Percentiles rank a stretch among this genome's conserved stretches.
These are phyloP conservation scores for Neurospora crassa DNA, from an alignment of 2,329 filamentous ascomycete species.

Conservation along the genomic window DNA sequence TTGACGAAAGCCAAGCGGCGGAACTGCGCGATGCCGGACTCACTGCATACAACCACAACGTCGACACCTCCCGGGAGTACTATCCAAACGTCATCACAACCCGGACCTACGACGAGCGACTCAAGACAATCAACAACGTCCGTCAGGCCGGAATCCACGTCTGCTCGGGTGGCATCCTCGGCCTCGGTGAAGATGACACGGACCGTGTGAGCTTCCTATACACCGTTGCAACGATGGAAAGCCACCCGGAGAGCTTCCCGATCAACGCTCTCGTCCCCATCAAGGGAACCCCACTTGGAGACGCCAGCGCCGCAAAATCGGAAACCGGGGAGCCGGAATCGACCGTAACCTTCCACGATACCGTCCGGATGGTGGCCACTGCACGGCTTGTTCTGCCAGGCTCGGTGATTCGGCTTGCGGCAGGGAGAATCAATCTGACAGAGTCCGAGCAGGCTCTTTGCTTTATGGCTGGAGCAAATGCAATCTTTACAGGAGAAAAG, in stretches of 20 bases:
- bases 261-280: slow-evolving; percentile 89
- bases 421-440: slow-evolving; percentile 71
- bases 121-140: slow-evolving; percentile 70
- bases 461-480: slow-evolving; percentile 86
- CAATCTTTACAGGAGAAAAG: slow-evolving; percentile 92
- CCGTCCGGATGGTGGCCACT: slow-evolving; percentile 75
- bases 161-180: slow-evolving; percentile 82
- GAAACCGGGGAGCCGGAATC: not conserved
- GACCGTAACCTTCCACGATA: slow-evolving; percentile 62
- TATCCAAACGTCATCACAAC: slow-evolving; percentile 83
- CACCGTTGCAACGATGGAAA: slow-evolving; percentile 70
- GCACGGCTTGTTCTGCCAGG: slow-evolving; percentile 74
- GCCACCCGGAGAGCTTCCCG: slow-evolving; percentile 82
- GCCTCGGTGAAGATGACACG: slow-evolving; percentile 66
- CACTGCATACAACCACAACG: slow-evolving; percentile 90
- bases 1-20: slow-evolving; percentile 68
- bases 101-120: slow-evolving; percentile 75
- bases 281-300: slow-evolving; percentile 76
- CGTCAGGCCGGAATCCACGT: slow-evolving; percentile 82
- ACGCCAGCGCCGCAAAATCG: slow-evolving; percentile 42
- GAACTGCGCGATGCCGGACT: slow-evolving; percentile 77
- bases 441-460: slow-evolving; percentile 86
- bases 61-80: slow-evolving; percentile 83
- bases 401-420: slow-evolving; percentile 80
- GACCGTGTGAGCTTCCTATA: slow-evolving; percentile 78